Percentiles rank a stretch among this genome's conserved stretches.
Evolutionary conservation across 345 rosid species (phyloP).

Genomic region (Linum trigynum): DNA sequence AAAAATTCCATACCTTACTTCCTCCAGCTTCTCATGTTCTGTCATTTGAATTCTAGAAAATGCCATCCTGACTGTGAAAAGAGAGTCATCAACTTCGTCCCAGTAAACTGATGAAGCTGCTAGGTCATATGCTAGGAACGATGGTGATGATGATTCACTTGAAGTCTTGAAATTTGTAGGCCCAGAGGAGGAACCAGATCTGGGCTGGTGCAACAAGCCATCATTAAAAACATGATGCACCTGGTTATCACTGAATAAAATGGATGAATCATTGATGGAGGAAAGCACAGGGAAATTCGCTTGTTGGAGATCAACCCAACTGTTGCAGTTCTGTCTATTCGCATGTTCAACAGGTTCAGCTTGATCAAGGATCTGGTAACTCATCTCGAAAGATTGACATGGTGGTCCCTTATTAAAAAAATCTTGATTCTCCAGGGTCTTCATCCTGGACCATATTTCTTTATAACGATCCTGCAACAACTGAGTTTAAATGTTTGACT

Average conservation of each 20-base stretch:
- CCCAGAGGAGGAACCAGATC: conserved; percentile 6
- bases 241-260: neutral
- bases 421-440: conserved; percentile 8
- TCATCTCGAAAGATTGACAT: conserved; percentile 9
- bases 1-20: conserved; percentile 19
- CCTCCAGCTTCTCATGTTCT: conserved; percentile 2
- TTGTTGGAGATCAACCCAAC: conserved; percentile 13
- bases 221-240: neutral
- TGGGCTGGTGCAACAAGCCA: neutral
- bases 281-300: conserved; percentile 38
- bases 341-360: conserved; percentile 7
- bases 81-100: neutral
- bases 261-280: neutral
- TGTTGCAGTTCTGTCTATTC: neutral
- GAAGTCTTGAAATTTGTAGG: conserved; percentile 22
- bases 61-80: neutral
- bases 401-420: conserved; percentile 8
- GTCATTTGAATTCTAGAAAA: neutral
- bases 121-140: conserved; percentile 5
- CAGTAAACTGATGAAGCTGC: conserved; percentile 3
- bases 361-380: neutral
- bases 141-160: conserved; percentile 11
- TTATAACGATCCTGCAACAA: conserved; percentile 31
- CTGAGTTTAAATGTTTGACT: conserved; percentile 3
- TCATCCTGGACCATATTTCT: conserved; percentile 14